These are phyloP conservation scores for Aegilops speltoides DNA, from an alignment of 176 grass and related monocot genomes.

Conservation along the genomic window DNA sequence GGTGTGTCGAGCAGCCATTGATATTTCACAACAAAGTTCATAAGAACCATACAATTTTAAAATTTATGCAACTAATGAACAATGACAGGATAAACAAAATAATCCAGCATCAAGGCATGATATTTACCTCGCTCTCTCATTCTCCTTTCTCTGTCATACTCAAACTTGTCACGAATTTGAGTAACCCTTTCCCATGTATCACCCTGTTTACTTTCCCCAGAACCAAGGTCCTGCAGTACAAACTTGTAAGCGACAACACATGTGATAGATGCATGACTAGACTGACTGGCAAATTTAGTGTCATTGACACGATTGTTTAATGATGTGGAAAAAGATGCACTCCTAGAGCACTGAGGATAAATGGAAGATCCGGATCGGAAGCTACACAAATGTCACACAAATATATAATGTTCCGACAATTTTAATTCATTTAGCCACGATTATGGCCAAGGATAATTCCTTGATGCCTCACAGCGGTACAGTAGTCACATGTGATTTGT, in stretches of 20 bases:
- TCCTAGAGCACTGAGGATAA: background rate
- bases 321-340: background rate
- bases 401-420: background rate
- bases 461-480: background rate
- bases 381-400: background rate
- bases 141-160: slow-evolving; percentile 92
- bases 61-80: background rate
- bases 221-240: slow-evolving; percentile 60
- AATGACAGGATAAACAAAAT: background rate
- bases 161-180: slow-evolving; percentile 97
- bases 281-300: background rate
- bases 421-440: background rate
- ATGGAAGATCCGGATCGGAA: background rate
- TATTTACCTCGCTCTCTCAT: slow-evolving; percentile 81
- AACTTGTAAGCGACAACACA: background rate
- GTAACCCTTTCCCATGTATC: slow-evolving; percentile 82
- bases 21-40: background rate
- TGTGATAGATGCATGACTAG: background rate
- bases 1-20: background rate
- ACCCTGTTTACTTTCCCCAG: slow-evolving; percentile 50
- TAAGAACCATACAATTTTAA: background rate
- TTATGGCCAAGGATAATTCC: background rate
- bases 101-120: background rate
- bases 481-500: background rate
- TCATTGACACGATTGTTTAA: background rate